phyloP scores from a whole-genome alignment of 306 rosid genomes.

The Rosa multiflora region DNA sequence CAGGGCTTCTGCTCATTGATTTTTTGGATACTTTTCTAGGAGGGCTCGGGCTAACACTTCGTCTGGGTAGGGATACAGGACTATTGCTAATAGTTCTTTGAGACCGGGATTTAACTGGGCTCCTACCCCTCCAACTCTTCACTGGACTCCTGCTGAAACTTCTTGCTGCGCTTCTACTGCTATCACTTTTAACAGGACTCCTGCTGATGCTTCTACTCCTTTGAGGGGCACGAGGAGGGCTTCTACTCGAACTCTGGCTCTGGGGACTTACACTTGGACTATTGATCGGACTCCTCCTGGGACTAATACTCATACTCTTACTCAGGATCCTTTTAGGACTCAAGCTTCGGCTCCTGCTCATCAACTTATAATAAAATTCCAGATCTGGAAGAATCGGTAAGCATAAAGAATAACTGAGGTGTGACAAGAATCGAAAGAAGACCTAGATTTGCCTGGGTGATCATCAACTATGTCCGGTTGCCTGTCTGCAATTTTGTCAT shows the following conservation, averaged over 20 bases:
- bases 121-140: slow-evolving; percentile 47
- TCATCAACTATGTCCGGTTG: slow-evolving; percentile 82
- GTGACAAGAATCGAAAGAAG: slow-evolving; percentile 60
- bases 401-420: slow-evolving; percentile 70
- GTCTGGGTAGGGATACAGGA: slow-evolving; percentile 40
- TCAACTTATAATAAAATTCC: slow-evolving; percentile 70
- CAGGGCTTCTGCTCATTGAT: slow-evolving; percentile 66
- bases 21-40: slow-evolving; percentile 48
- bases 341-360: slow-evolving; percentile 93
- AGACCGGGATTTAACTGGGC: slow-evolving; percentile 47
- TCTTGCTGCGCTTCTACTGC: slow-evolving; percentile 51
- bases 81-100: slow-evolving; percentile 48
- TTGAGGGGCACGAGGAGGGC: slow-evolving; percentile 38
- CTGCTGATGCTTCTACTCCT: slow-evolving; percentile 57
- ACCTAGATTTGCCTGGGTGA: slow-evolving; percentile 92
- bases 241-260: slow-evolving; percentile 50
- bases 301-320: slow-evolving; percentile 94
- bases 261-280: slow-evolving; percentile 56
- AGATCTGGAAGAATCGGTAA: slow-evolving; percentile 52
- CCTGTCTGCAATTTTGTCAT: slow-evolving; percentile 61
- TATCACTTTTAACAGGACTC: slow-evolving; percentile 56
- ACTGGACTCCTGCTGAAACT: slow-evolving; percentile 44
- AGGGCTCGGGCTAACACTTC: slow-evolving; percentile 60
- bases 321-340: slow-evolving; percentile 85
- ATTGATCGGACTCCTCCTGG: slow-evolving; percentile 60